Conservation (phyloP, 2,329 filamentous ascomycete species). For the Diaporthe sp. region DNA sequence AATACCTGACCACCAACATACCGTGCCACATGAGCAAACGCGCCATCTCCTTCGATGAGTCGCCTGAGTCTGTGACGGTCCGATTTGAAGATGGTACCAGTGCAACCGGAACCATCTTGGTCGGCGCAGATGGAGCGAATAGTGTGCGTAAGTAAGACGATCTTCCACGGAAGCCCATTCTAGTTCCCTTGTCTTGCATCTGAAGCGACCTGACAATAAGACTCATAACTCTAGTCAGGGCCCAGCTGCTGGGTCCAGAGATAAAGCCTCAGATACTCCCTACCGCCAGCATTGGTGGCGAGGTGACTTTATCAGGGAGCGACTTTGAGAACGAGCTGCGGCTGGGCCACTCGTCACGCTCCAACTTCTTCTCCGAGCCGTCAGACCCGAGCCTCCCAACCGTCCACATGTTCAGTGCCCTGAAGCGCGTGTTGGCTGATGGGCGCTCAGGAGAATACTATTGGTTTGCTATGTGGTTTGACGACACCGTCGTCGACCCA, state of each 20-base stretch:
- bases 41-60: not conserved
- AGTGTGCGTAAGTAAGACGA: not conserved
- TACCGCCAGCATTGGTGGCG: not conserved
- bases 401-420: not conserved
- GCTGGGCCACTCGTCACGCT: conserved; percentile 6
- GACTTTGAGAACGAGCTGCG: conserved; percentile 16
- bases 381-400: not conserved
- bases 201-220: not conserved
- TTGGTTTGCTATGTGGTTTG: not conserved
- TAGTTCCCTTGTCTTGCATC: too few relatives aligned
- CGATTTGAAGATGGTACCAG: conserved; percentile 7
- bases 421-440: not conserved
- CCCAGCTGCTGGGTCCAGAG: not conserved
- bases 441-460: conserved; percentile 2
- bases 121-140: not conserved
- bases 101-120: conserved; percentile 2
- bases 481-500: not conserved
- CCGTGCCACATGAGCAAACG: conserved; percentile 3
- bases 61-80: not conserved
- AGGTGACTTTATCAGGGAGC: not conserved
- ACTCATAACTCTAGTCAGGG: not conserved
- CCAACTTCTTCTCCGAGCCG: not conserved
- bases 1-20: not conserved
- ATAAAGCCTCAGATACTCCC: not conserved
- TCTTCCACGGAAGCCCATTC: not conserved